These are phyloP conservation scores for Colletotrichum sp. DNA, from an alignment of 2,329 filamentous ascomycete species.

Conservation along the genomic window DNA sequence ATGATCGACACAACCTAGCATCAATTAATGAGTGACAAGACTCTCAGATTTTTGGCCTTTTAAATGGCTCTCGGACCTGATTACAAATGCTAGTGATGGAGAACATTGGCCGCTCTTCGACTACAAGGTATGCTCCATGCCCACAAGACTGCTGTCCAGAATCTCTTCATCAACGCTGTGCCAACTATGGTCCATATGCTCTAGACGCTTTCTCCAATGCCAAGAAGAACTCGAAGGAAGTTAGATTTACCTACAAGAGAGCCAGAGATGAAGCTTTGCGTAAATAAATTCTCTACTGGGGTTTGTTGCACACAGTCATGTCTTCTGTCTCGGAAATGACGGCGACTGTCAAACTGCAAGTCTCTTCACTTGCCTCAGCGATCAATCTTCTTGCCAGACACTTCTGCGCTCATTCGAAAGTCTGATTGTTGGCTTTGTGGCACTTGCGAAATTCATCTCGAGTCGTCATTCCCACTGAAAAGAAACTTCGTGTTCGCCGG, in stretches of 20 bases:
- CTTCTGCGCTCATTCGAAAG: no score
- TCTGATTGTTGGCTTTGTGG: background rate
- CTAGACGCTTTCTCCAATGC: fast-evolving
- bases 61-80: fast-evolving
- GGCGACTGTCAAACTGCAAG: no score
- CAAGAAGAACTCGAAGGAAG: background rate
- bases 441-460: background rate
- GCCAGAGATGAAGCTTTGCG: background rate
- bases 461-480: background rate
- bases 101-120: background rate
- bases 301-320: no score
- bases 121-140: fast-evolving
- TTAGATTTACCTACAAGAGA: background rate
- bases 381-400: fast-evolving
- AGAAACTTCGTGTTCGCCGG: fast-evolving
- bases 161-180: fast-evolving
- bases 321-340: no score
- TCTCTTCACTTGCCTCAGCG: no score
- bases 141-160: background rate
- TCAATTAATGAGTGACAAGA: fast-evolving
- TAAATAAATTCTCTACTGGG: background rate
- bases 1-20: background rate
- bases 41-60: background rate
- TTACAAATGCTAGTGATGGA: background rate
- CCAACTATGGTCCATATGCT: fast-evolving